Evolutionary conservation across 768 basidiomycete genomes (phyloP), one percentile per base, ranked within the genome.

Genomic region (Fomitopsis serialis): DNA sequence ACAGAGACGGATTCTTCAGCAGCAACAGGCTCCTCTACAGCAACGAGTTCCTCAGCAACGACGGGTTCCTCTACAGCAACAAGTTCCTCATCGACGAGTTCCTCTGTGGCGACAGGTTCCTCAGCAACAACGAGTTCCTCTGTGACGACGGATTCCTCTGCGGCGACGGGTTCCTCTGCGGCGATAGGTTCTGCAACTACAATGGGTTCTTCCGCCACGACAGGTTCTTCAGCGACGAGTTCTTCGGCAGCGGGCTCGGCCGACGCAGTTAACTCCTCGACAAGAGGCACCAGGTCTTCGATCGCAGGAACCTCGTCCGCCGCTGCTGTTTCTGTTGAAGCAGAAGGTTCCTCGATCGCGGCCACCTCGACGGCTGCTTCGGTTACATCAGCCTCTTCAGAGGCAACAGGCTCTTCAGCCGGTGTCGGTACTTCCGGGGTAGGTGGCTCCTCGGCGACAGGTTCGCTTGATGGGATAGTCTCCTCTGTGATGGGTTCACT

Each of bases 21-120:
- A n/a, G n/a, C n/a, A 27, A 32, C n/a, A n/a, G n/a, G n/a, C n/a
- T n/a, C n/a, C 29, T 34, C 40, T 27, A 32, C 58, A 49, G 45
- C 42, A n/a, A 27, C 46, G 13, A 35, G 32, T 42, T 54, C 43
- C 21, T 48, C 50, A 32, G 37, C 23, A 23, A 21, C 53, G 45
- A 27, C n/a, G n/a, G n/a, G n/a, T n/a, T n/a, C 22, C 29, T 34
- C 40, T 27, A 32, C 58, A 49, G 45, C 42, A n/a, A 27, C 46
- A 12, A 35, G 32, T 42, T 54, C 43, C 21, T 48, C 50, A 32
- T 32, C 23, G 19, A 21, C 53, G 45, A 42, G 21, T 42, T 43
- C 53, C 27, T n/a, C 12, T 11, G 13, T 24, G 5, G 19, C 42
- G n/a, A 42, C 44, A 22, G 12, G 4, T 11, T 40, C 23, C 51